Evolutionary conservation across 2,329 filamentous ascomycete species (phyloP), one percentile per base, ranked within the genome.

Genomic region (Pseudogymnoascus sp.): DNA sequence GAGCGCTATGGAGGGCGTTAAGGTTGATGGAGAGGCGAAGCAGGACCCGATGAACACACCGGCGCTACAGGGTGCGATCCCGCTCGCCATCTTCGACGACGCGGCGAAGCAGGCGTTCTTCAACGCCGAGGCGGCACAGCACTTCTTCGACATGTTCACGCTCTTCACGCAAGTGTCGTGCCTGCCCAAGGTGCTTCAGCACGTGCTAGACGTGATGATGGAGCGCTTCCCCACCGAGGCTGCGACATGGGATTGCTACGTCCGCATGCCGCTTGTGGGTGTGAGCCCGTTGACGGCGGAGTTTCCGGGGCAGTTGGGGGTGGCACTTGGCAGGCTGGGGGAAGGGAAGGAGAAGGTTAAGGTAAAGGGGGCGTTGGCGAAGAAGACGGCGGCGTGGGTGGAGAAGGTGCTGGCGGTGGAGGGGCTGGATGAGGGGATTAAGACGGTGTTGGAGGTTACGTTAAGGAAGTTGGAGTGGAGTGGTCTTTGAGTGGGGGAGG

Each of bases 31-130:
- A 2, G 72, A 73, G 61, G 71, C 70, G 4, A 64, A 61, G 26
- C 69, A 71, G 49, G 71, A 74, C 59, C 72, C 70, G 5, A 73
- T 72, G 66, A 78, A 81, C 63, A 93, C 92, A 58, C 92, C 93
- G 3, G 91, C 91, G 8, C 81, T 97, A 66, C 90, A 89, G 64
- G 94, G 94, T n/a, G 94, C 91, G 14, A 96, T 99, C 68, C 92
- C 94, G 1, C 83, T 92, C 62, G 92, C 93, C 39, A 90, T 99
- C 58, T 97, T 96, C 71, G 91, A 96, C 70, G 85, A 91, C 21
- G 88, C 92, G 5, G 86, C 86, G 77, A 91, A 89, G 73, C 87
- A 96, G 69, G 83, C 89, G 61, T 86, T 89, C 67, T 85, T 87
- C 72, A 83, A 83, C 64, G 75, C 85, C 1, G 77, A 79, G 0